phyloP scores from a whole-genome alignment of 495 filamentous ascomycete genomes.

The Penicillium steckii region DNA sequence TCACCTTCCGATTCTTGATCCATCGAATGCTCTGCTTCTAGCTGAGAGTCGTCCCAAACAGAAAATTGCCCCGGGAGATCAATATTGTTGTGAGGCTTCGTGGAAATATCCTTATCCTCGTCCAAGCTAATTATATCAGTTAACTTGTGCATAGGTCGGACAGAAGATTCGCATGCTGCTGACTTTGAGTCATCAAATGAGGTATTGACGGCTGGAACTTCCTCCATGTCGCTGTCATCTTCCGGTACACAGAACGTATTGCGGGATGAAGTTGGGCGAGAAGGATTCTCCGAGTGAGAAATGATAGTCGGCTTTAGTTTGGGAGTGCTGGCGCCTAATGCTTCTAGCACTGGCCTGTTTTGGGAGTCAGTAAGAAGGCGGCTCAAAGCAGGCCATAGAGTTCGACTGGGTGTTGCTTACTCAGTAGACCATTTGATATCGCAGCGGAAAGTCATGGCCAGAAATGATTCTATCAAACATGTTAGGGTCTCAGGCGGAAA shows the following conservation, averaged over 20 bases:
- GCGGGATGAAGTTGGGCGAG: constrained; percentile 10
- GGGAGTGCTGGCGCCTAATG: too few relatives aligned
- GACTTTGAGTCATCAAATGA: not conserved
- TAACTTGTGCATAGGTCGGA: not conserved
- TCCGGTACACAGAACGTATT: constrained; percentile 50
- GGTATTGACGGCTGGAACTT: not conserved
- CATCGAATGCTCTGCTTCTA: not conserved
- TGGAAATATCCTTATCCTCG: not conserved
- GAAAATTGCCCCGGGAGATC: not conserved
- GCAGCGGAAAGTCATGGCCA: constrained; percentile 37
- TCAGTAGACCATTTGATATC: constrained; percentile 34
- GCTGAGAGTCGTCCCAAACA: not conserved
- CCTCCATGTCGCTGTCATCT: constrained; percentile 36
- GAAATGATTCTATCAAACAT: constrained; percentile 34
- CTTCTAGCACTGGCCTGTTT: too few relatives aligned
- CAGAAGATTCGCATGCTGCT: not conserved
- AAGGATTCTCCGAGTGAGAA: not conserved
- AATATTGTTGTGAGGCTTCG: not conserved
- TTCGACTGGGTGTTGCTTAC: too few relatives aligned
- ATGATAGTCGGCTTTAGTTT: not conserved
- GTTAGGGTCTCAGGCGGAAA: constrained; percentile 4
- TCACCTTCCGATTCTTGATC: not conserved
- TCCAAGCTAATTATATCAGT: not conserved
- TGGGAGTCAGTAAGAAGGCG: not conserved
- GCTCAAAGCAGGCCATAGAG: too few relatives aligned